Conservation (phyloP, 306 rosid species). For the barrel medic (Medicago truncatula) region DNA sequence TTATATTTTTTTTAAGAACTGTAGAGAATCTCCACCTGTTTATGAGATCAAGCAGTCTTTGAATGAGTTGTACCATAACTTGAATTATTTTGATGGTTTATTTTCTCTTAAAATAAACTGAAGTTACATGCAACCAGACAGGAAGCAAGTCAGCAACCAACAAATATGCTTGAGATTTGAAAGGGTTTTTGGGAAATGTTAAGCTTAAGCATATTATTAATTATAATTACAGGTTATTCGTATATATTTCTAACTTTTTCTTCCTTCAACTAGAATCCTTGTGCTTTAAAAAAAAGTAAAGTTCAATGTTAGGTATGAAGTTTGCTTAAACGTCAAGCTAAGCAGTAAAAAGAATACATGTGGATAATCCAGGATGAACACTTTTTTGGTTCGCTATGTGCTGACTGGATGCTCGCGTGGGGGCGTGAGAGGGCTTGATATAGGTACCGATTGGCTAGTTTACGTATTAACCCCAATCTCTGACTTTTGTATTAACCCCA, state of each 20-base stretch:
- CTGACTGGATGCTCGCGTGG: too few relatives aligned
- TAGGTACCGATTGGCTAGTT: too few relatives aligned
- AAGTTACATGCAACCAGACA: background rate
- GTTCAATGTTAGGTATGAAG: background rate
- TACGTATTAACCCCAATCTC: too few relatives aligned
- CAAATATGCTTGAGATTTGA: background rate
- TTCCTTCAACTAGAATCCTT: conserved; percentile 20
- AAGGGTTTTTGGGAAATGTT: background rate
- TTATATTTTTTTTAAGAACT: background rate
- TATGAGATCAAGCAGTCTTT: background rate
- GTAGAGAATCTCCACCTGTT: background rate
- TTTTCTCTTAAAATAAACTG: background rate
- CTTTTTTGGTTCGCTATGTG: too few relatives aligned
- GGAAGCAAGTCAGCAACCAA: background rate
- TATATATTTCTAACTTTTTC: background rate
- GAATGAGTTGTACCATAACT: background rate
- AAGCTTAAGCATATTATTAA: background rate
- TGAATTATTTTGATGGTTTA: background rate
- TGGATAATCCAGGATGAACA: too few relatives aligned
- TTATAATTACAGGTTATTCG: background rate
- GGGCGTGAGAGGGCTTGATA: too few relatives aligned
- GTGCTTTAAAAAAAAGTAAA: background rate
- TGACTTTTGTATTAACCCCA: too few relatives aligned
- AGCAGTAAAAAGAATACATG: background rate
- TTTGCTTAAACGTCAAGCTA: conserved; percentile 28